A percentile compares a stretch with the other conserved stretches of the same genome.
These are phyloP conservation scores for Brachypodium distachyon DNA, from an alignment of 202 grass and related monocot genomes.

Conservation along the genomic window DNA sequence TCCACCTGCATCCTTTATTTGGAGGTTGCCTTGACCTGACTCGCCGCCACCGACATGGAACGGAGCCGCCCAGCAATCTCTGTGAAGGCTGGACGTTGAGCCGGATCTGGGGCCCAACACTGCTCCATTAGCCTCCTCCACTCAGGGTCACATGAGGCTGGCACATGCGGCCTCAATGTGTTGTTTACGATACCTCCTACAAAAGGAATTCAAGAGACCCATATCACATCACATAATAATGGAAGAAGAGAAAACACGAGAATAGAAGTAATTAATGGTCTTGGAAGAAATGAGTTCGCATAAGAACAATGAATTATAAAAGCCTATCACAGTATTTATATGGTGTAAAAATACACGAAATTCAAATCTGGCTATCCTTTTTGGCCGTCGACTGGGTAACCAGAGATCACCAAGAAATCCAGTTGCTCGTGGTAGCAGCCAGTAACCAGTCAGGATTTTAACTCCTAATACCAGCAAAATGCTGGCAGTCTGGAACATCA, in stretches of 20 bases:
- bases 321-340: neutral
- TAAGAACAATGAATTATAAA: neutral
- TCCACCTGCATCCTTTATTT: slow-evolving; percentile 19
- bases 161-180: slow-evolving; percentile 67
- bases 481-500: neutral
- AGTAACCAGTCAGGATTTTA: neutral
- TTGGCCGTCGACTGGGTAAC: neutral
- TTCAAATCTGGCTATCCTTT: neutral
- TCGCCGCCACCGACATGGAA: slow-evolving; percentile 61
- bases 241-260: neutral
- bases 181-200: slow-evolving; percentile 93
- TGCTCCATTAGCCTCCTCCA: slow-evolving; percentile 90
- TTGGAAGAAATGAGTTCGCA: neutral
- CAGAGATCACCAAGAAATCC: too few relatives aligned
- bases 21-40: slow-evolving; percentile 6
- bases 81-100: slow-evolving; percentile 68
- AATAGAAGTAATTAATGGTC: neutral
- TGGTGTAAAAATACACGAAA: neutral
- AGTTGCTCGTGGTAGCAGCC: too few relatives aligned
- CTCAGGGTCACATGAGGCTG: slow-evolving; percentile 53
- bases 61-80: slow-evolving; percentile 67
- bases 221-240: neutral
- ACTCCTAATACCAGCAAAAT: neutral
- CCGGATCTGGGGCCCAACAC: slow-evolving; percentile 83
- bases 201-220: neutral